Evolutionary conservation across 257 asterid species (phyloP).

Genomic region (Solanum virginianum): DNA sequence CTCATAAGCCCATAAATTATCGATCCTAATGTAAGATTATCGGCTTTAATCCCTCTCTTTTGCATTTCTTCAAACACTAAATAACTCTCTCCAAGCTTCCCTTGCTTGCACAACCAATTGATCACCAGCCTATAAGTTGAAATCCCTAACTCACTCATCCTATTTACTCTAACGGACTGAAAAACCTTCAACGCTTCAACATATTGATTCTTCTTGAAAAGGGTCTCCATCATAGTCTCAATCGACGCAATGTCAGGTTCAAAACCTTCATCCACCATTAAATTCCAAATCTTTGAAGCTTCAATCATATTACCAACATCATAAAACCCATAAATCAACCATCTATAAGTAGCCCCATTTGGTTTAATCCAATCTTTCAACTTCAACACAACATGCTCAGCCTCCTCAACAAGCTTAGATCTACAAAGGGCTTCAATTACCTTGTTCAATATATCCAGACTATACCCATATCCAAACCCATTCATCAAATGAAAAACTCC

Average conservation of each 20-base stretch:
- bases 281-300: constrained; percentile 86
- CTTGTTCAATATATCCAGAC: constrained; percentile 39
- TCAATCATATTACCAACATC: constrained; percentile 73
- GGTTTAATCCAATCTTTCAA: constrained; percentile 44
- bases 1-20: constrained; percentile 41
- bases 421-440: constrained; percentile 49
- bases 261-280: constrained; percentile 64
- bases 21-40: constrained; percentile 37
- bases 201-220: constrained; percentile 51
- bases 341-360: constrained; percentile 50
- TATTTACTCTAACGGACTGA: constrained; percentile 47
- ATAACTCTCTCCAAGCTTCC: constrained; percentile 49
- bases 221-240: constrained; percentile 49
- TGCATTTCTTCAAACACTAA: constrained; percentile 60
- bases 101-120: constrained; percentile 72
- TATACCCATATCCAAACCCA: constrained; percentile 51
- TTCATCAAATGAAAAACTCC: constrained; percentile 75
- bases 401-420: constrained; percentile 62
- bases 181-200: constrained; percentile 62
- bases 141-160: constrained; percentile 28
- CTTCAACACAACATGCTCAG: constrained; percentile 55
- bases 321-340: constrained; percentile 73
- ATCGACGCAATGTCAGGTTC: constrained; percentile 25
- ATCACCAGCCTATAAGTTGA: constrained; percentile 54
- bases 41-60: constrained; percentile 38